Base-by-base conservation (phyloP, 352 stramenopile species). In the Pythium biforme region DNA sequence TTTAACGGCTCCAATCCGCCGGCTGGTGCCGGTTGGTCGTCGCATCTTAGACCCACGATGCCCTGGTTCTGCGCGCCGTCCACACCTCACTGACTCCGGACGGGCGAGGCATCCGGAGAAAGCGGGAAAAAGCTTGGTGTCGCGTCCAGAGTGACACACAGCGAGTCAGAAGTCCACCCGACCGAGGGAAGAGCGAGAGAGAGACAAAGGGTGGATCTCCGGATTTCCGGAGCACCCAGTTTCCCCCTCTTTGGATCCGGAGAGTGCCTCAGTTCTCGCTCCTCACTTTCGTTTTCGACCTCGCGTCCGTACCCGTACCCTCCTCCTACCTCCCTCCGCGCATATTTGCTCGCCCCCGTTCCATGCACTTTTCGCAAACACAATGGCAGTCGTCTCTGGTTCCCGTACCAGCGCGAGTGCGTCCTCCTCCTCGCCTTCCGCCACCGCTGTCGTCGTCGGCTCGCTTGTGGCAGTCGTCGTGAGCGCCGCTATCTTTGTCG, bases 391-490 rank as follows among this genome's bases (percentile, higher is more conserved):
- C 47, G 37, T 43, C 37, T 37, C 47, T 53, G 47, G 47, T 29
- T 53, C 47, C 47, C 47, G 47, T 53, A 6, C 47, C 47, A 53
- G 47, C 47, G 47, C 47, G 37, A 43, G 37, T 49, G n/a, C 41
- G n/a, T 27, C 41, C 22, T 12, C 41, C 7, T 49, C 41, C n/a
- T 49, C n/a, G 40, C 23, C 20, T 11, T 52, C 40, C 14, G 34
- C 25, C 29, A 12, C 46, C 14, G 22, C 47, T 26, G 15, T 39
- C 47, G 26, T 31, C 47, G 47, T 22, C 26, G 47, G 47, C 23
- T 53, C 47, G 47, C 47, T 53, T 12, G 47, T 53, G 25, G 47
- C 47, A 37, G 47, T 53, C 47, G 47, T 39, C 25, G 47, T 53
- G 47, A 53, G 47, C 26, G 47, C 47, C 47, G 47, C 47, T 4